These are phyloP conservation scores for Dactylella cylindrospora DNA, from an alignment of 2,329 filamentous ascomycete genomes.

Conservation along the genomic window DNA sequence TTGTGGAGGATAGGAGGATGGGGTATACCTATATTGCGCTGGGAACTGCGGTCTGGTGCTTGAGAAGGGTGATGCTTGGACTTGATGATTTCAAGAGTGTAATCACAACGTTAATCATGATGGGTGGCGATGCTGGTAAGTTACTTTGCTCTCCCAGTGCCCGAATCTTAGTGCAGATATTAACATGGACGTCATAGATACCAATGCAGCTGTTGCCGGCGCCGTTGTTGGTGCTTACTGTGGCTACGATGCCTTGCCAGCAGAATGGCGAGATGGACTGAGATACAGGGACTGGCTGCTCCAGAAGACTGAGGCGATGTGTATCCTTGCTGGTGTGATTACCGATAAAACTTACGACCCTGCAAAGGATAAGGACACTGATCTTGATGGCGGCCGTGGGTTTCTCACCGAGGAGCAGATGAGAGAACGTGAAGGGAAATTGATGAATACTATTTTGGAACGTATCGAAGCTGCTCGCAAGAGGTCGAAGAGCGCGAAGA, in stretches of 20 bases:
- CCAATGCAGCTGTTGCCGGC: conserved; percentile 59
- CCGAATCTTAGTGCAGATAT: not conserved
- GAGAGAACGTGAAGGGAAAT: conserved; percentile 45
- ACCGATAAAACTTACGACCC: conserved; percentile 51
- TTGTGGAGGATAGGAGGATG: conserved; percentile 57
- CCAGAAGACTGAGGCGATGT: conserved; percentile 54
- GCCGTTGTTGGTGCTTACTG: conserved; percentile 57
- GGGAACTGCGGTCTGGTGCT: conserved; percentile 55
- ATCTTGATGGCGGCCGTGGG: conserved; percentile 54
- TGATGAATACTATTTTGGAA: conserved; percentile 30
- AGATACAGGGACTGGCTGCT: conserved; percentile 56
- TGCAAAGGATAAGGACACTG: conserved; percentile 53
- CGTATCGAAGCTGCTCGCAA: conserved; percentile 17
- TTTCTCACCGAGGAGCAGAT: conserved; percentile 53
- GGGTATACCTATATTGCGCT: conserved; percentile 61
- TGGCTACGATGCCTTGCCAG: conserved; percentile 56
- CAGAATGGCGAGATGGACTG: conserved; percentile 58
- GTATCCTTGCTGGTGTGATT: conserved; percentile 52
- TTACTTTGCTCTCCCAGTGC: not conserved
- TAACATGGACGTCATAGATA: conserved; percentile 52
- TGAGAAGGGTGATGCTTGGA: conserved; percentile 55
- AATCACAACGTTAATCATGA: conserved; percentile 58
- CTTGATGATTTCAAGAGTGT: conserved; percentile 55
- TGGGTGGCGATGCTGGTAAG: conserved; percentile 56
- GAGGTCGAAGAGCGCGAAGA: conserved; percentile 12